Base-by-base conservation (phyloP, 805 yeast species). In the Wickerhamomyces alni region DNA sequence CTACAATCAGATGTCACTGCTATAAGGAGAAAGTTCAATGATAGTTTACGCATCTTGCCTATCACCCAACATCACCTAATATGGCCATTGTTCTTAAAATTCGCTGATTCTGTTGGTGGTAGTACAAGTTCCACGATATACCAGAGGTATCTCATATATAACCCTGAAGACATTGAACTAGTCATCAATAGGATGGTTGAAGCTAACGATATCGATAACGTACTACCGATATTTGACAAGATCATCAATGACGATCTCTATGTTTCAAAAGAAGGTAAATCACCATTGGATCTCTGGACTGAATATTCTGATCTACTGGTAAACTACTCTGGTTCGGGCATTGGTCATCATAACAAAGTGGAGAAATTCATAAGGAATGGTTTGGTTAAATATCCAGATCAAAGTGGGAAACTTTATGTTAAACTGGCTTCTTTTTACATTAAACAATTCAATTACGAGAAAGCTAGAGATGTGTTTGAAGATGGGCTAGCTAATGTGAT, bases 381-480 rank as follows among this genome's bases (percentile, higher is more conserved):
- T 0, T 45, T 69, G 0, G 25, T 36, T 1, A 63, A 59, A 38
- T 84, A 73, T 48, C 79, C 87, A 0, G 87, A 80, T 47, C 87
- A 82, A 49, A 55, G 63, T 29, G 76, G 78, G 2, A 62, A 59
- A 18, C 59, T 83, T 15, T 66, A 67, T 28, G 63, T 72, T 4
- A 62, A 67, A 42, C 52, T 75, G 32, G 77, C 84, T 0, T 59
- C 62, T 5, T 80, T 69, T 51, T 72, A 67, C 51, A 67, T 70
- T 15, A 59, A 57, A 17, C 48, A 55, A n/a, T 57, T 65, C 12
- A 59, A 66, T 2, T 57, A 63, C 37, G 55, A 58, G 1, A 55
- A 57, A 31, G 74, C 76, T 1, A 52, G 71, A 18, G 62, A 60
- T 16, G 53, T 66, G 8, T 75, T 75, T 46, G 75, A 73, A 38